Percentiles rank a stretch among this genome's conserved stretches.
phyloP scores from a whole-genome alignment of 176 grass and related monocot species.

The Juncus inflexus region DNA sequence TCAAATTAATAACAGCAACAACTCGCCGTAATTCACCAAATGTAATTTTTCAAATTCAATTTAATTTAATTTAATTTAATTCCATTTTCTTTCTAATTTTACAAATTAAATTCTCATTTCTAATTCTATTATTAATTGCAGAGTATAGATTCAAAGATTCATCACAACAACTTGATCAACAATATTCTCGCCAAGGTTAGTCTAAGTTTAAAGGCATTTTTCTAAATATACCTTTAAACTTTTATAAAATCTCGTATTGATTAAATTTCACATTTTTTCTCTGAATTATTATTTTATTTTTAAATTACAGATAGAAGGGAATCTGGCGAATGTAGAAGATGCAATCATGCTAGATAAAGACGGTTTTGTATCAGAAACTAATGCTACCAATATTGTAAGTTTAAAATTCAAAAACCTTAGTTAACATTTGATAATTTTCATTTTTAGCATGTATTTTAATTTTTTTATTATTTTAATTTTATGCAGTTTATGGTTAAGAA shows the following conservation, averaged over 20 bases:
- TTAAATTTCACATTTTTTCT: constrained; percentile 3
- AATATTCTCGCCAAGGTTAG: constrained; percentile 96
- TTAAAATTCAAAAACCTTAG: neutral
- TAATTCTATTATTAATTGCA: constrained; percentile 35
- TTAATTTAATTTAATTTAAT: constrained; percentile 15
- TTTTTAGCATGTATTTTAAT: neutral
- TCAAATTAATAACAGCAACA: constrained; percentile 83
- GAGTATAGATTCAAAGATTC: constrained; percentile 99
- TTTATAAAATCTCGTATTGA: neutral
- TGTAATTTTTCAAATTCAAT: constrained; percentile 37
- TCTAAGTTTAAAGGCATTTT: constrained; percentile 9
- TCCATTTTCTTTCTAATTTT: neutral
- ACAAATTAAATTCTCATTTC: constrained; percentile 4
- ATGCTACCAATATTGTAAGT: constrained; percentile 95
- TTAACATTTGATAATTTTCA: neutral
- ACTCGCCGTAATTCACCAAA: constrained; percentile 98
- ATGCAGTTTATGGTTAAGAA: constrained; percentile 99
- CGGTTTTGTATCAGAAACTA: constrained; percentile 99
- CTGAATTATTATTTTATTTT: constrained; percentile 21
- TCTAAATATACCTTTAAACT: neutral
- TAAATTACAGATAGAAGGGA: constrained; percentile 85
- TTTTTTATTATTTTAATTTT: neutral
- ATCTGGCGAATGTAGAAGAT: constrained; percentile 72
- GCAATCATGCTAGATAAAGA: constrained; percentile 98
- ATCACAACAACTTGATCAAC: constrained; percentile 99